Percentiles rank a stretch among this genome's conserved stretches.
Evolutionary conservation across 2,329 filamentous ascomycete species (phyloP).

Genomic region (Botrytis byssoidea): DNA sequence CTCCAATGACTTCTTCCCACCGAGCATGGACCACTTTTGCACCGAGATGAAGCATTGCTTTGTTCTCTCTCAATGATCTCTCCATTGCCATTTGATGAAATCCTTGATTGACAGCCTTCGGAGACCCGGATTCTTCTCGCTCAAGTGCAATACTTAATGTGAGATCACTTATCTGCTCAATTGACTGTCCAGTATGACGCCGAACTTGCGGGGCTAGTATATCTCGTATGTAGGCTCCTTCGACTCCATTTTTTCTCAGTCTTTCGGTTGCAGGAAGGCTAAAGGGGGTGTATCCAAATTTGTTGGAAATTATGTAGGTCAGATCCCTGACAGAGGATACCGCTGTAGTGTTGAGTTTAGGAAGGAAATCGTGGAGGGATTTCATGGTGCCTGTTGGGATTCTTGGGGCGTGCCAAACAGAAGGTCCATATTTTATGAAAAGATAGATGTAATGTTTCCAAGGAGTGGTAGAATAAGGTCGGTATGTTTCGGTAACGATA

Average conservation of each 20-base stretch:
- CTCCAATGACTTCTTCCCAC: neutral
- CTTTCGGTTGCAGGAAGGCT: neutral
- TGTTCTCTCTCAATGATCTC: neutral
- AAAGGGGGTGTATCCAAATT: neutral
- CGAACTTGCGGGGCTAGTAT: slow-evolving; percentile 16
- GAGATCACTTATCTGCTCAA: slow-evolving; percentile 3
- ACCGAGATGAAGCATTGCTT: neutral
- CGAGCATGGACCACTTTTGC: neutral
- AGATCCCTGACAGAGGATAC: neutral
- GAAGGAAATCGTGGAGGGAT: neutral
- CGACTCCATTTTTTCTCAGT: slow-evolving; percentile 2
- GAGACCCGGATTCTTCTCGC: neutral
- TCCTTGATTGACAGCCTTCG: neutral
- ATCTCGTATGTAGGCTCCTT: neutral
- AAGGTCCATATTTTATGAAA: neutral
- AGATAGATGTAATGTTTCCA: neutral
- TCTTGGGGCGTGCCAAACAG: neutral
- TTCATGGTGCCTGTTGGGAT: slow-evolving; percentile 8
- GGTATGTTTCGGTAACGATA: neutral
- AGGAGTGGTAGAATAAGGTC: slow-evolving; percentile 11
- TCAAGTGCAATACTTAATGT: slow-evolving; percentile 11
- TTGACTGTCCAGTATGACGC: slow-evolving; percentile 10
- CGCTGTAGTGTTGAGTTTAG: neutral
- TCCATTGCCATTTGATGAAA: neutral
- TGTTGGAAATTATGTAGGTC: neutral